Base-by-base conservation (phyloP, 768 basidiomycete genomes). In the Kwoniella sp. region DNA sequence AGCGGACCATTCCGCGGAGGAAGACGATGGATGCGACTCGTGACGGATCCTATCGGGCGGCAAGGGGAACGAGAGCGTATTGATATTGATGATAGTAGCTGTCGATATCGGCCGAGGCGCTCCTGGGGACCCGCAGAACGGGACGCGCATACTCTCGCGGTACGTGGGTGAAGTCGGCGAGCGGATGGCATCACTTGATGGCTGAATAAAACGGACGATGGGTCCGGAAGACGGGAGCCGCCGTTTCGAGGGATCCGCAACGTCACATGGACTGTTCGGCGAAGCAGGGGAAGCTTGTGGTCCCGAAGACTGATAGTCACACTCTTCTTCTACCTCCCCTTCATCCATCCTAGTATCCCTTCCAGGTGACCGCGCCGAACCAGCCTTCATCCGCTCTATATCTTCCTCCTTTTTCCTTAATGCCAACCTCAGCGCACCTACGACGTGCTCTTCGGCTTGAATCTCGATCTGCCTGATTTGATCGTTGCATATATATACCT, bases 401-500 rank as follows among this genome's bases (percentile, higher is more conserved):
- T 52, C 25, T 15, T 52, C 48, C 20, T 56, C 54, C 30, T 26
- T 31, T 48, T 52, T 60, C 38, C 34, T 25, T n/a, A 65, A 25
- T 23, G 47, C 41, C 17, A 60, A 15, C 12, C 50, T 52, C 48
- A 66, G 25, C 22, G 34, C 41, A 2, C 59, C 64, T 4, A 57
- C 29, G n/a, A 28, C 11, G 63, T 73, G 72, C 45, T 73, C 67
- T 45, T 54, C 58, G 17, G 57, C 41, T 47, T 66, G 61, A 20
- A 65, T 29, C 57, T 71, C 61, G 28, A 73, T 73, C 45, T 73
- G 72, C 38, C 67, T 38, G 38, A 73, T 67, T 51, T 73, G 72
- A 51, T 73, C 72, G 37, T 73, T 73, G 41, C 72, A 73, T 34
- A 73, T 67, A 38, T 62, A 67, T 22, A 73, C 54, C 67, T 73